Evolutionary conservation across 2,329 filamentous ascomycete species (phyloP).

Genomic region (Didymellaceae sp.): DNA sequence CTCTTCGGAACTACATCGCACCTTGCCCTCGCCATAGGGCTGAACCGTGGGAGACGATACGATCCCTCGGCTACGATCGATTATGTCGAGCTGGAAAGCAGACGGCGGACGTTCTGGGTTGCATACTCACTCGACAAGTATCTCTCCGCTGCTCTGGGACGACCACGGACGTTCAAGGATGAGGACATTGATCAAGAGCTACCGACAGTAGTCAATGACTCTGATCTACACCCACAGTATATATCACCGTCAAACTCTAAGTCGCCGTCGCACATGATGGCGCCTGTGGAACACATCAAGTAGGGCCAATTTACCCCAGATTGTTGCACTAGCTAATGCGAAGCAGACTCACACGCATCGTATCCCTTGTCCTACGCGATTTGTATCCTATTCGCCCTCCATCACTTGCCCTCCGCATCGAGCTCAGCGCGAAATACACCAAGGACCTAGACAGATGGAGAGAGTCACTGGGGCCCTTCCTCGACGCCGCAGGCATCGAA

Average conservation of each 20-base stretch:
- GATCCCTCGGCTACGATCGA: conserved; percentile 45
- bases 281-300: conserved; percentile 54
- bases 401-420: conserved; percentile 39
- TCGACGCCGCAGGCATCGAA: conserved; percentile 50
- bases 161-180: conserved; percentile 66
- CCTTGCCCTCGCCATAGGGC: conserved; percentile 56
- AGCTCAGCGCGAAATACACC: conserved; percentile 52
- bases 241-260: conserved; percentile 37
- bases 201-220: conserved; percentile 45
- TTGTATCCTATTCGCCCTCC: conserved; percentile 52
- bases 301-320: conserved; percentile 8
- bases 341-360: conserved; percentile 52
- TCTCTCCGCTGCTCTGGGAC: conserved; percentile 67
- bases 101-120: conserved; percentile 67
- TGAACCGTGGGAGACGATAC: conserved; percentile 50
- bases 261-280: conserved; percentile 53
- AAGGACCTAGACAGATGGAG: conserved; percentile 55
- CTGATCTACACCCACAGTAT: conserved; percentile 35
- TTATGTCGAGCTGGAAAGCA: conserved; percentile 59
- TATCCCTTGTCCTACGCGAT: conserved; percentile 54
- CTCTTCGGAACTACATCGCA: conserved; percentile 64
- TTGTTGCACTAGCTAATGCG: not conserved
- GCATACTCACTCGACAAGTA: conserved; percentile 69
- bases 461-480: conserved; percentile 52
- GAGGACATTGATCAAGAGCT: conserved; percentile 66